Base-by-base conservation (phyloP, 108 stramenopile genomes). In the Schizochytrium sp. region DNA sequence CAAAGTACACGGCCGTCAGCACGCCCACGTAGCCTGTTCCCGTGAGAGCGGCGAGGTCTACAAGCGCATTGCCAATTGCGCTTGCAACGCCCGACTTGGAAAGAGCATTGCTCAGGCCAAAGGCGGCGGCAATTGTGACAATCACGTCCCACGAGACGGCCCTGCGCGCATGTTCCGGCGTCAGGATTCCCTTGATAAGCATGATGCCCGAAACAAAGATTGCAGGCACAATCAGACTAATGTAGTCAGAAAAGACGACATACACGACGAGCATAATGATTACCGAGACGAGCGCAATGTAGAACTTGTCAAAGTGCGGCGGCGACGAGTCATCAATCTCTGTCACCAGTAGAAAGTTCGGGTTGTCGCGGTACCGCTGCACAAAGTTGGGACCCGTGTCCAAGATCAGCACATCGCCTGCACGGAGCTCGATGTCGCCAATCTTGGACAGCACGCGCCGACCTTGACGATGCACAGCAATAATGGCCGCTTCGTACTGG, bases 361-460 rank as follows among this genome's bases (percentile, higher is more conserved):
- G 12, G 76, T 83, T 53, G 28, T 83, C 51, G 25, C 51, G 45
- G 76, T 83, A 83, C 0, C 76, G 76, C 18, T 12, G 19, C 43
- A 83, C 48, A 23, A 83, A 83, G 28, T 47, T 83, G 19, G 76
- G 76, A 23, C 76, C 76, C 28, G 76, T 83, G 4, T 83, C 76
- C 16, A 83, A 45, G 2, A 83, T 83, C 0, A 83, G 76, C 48
- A 83, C 76, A 4, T 83, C 76, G 23, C 76, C 76, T 21, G 76
- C 45, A 12, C 51, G 45, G 18, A 83, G 76, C 4, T 83, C 76
- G 28, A 83, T 83, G 3, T 83, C 76, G n/a, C 76, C 76, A 34
- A 83, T 83, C 76, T 83, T 83, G 45, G 76, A 83, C 48, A 83
- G 76, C 45, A 83, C 76, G n/a, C 76, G 76, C n/a, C 51, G 76